phyloP scores from a whole-genome alignment of 306 rosid species.

The Acacia melanoxylon region DNA sequence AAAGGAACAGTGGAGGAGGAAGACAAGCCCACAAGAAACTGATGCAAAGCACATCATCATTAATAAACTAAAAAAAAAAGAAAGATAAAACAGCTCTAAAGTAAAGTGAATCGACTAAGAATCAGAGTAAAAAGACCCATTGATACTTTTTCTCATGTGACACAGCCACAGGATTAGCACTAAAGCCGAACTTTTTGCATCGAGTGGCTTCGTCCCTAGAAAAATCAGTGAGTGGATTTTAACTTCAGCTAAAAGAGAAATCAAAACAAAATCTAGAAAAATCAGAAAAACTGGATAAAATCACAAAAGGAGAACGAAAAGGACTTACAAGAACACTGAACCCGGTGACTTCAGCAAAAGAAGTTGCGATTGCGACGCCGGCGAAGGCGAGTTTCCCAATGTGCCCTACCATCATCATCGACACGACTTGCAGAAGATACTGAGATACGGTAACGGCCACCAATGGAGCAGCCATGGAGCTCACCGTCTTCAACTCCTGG shows the following conservation, averaged over 20 bases:
- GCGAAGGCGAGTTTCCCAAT: conserved; percentile 46
- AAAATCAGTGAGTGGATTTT: neutral
- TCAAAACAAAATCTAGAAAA: neutral
- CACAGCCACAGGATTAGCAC: neutral
- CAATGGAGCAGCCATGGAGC: conserved; percentile 55
- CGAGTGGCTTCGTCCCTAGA: neutral
- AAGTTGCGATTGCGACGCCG: conserved; percentile 49
- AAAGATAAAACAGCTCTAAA: no score
- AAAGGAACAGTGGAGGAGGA: neutral
- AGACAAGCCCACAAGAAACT: neutral
- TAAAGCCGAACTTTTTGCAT: neutral
- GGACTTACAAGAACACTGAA: conserved; percentile 44
- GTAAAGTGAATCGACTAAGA: neutral
- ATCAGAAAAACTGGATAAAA: neutral
- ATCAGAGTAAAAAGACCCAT: neutral
- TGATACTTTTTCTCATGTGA: neutral
- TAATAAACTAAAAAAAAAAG: neutral
- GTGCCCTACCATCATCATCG: conserved; percentile 52
- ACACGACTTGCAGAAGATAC: conserved; percentile 47
- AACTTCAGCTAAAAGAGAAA: neutral
- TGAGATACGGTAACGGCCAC: conserved; percentile 42
- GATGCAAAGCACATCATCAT: neutral
- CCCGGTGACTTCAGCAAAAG: conserved; percentile 51
- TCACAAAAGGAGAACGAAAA: no score
- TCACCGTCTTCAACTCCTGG: conserved; percentile 35